Conservation (phyloP, 495 filamentous ascomycete species). For the Daldinia bambusicola region DNA sequence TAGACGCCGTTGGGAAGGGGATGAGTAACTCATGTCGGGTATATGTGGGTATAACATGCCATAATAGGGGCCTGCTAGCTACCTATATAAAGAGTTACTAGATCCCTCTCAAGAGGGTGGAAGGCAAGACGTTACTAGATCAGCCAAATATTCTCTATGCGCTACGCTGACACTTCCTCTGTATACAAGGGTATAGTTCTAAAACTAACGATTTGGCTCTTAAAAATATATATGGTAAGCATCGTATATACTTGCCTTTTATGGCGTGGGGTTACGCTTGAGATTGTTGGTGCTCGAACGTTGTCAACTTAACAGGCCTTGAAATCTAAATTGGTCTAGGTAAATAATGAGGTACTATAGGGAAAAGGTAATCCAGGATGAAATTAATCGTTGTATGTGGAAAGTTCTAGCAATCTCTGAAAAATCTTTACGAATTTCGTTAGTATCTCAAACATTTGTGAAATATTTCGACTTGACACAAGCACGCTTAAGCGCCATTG, state of each 20-base stretch:
- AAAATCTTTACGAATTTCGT: neutral
- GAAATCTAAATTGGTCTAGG: neutral
- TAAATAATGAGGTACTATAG: neutral
- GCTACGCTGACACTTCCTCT: no score
- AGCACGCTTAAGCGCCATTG: neutral
- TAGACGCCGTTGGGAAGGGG: neutral
- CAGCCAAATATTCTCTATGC: no score
- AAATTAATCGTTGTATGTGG: neutral
- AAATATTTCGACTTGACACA: neutral
- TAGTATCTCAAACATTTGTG: neutral
- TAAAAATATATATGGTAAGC: no score
- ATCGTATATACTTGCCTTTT: neutral
- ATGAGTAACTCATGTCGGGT: no score
- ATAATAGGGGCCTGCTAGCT: no score
- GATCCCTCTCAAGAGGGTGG: no score
- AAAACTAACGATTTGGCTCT: no score
- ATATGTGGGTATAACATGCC: no score
- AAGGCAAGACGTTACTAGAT: no score
- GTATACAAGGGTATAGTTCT: no score
- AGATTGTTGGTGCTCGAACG: neutral
- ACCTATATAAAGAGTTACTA: no score
- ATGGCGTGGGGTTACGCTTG: neutral
- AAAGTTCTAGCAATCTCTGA: neutral
- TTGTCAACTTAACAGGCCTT: neutral
- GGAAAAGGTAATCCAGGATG: neutral